Base-by-base conservation (phyloP, 139 green algal species). In the Chlamydomonas sphaeroides region DNA sequence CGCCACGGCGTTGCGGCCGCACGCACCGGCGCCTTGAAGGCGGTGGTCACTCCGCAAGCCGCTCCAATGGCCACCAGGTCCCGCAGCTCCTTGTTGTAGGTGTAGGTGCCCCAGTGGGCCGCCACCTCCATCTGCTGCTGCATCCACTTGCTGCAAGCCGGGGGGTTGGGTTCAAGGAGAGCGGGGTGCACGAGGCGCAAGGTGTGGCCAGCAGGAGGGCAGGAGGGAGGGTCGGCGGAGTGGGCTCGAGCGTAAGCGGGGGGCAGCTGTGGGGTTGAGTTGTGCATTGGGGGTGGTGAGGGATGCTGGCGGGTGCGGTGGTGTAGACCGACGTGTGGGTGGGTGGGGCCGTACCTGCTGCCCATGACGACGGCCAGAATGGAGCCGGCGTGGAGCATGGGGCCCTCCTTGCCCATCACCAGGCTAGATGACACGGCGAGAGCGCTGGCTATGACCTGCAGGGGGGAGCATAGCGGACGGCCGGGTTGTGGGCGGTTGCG, bases 371-470 rank as follows among this genome's bases (percentile, higher is more conserved):
- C 89, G 53, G 89, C 89, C 73, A 93, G 49, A 85, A 93, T 93
- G 48, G 89, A 93, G 1, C 90, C 88, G 15, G 88, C 88, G 63
- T 93, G 85, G 3, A 92, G 85, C 87, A 92, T 93, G 48, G 90
- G 88, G 10, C 90, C 90, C 45, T 93, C 90, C 76, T 93, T 93
- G 36, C 90, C 90, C 78, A 93, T 89, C 17, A 90, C 79, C 38
- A 93, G 42, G 32, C 85, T 90, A n/a, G 83, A 88, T 1, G 81
- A 86, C 28, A 92, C 88, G n/a, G 85, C 90, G 28, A 93, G 71
- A 21, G 88, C 86, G 67, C 85, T 91, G 68, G 84, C 83, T 32
- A 93, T 87, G 23, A 93, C 89, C 88, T 91, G 77, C 39, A 15
- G 21, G 48, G 2, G n/a, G 1, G 11, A 36, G 41, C 15, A 36